Base-by-base conservation (phyloP, 2,329 filamentous ascomycete genomes). In the Penicillium sp. region DNA sequence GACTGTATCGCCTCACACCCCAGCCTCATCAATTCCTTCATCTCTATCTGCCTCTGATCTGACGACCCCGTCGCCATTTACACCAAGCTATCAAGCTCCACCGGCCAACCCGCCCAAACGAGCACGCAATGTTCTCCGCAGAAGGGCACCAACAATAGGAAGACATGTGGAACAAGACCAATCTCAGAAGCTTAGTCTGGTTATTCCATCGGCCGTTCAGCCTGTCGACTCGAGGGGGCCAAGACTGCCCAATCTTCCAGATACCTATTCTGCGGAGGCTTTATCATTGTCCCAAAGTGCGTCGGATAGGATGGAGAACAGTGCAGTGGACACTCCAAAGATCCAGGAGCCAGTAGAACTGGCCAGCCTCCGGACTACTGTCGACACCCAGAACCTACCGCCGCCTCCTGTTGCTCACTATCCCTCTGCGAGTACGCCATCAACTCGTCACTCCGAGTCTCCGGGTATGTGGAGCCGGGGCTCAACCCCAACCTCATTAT, bases 401-500 rank as follows among this genome's bases (percentile, higher is more conserved):
- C 77, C 75, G 14, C 74, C 75, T 37, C 72, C 74, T 13, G 78
- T 77, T 8, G 73, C 78, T 0, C 69, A 73, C 13, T 75, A 78
- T 54, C 68, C 71, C 1, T 76, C 78, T 38, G 71, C 77, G 7
- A 79, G 76, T 61, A 81, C 76, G 26, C 79, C 79, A 25, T 81
- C 79, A 3, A 81, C 79, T 37, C 73, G 77, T 55, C 80, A 80
- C 55, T 80, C 79, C 8, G 77, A 76, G 35, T 81, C 79, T 11
- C 79, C 79, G 0, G 78, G 79, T 6, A 73, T 78, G 58, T 81
- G 78, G 78, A 79, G 79, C 65, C 74, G 79, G 56, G 78, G 74
- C 6, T 82, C 81, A 6, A 83, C 81, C 4, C 81, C 81, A 1
- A 82, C 80, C 14, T 81, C 81, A 3, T 68, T 82, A 59, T 82